Conservation (phyloP, 2,329 filamentous ascomycete species). For the Diaporthe citriasiana region DNA sequence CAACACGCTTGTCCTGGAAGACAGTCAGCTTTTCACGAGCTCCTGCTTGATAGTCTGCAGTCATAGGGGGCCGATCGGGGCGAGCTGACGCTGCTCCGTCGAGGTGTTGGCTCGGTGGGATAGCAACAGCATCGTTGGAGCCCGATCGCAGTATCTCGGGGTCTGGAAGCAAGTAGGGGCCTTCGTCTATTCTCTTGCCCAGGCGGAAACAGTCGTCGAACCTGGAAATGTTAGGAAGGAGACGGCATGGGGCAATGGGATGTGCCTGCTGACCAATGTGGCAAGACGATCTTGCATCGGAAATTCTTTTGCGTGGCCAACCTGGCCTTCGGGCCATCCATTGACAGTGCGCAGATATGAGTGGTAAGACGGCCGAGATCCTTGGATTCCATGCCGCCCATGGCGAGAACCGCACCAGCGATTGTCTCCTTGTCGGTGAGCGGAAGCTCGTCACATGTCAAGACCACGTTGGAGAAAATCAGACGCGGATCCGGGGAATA, state of each 20-base stretch:
- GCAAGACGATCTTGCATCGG: constrained; percentile 86
- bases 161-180: constrained; percentile 87
- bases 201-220: constrained; percentile 97
- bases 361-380: constrained; percentile 82
- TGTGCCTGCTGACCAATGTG: constrained; percentile 79
- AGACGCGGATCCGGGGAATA: constrained; percentile 92
- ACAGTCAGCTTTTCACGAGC: constrained; percentile 73
- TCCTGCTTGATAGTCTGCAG: constrained; percentile 53
- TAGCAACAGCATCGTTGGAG: constrained; percentile 68
- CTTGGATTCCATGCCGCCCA: constrained; percentile 86
- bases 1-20: constrained; percentile 82
- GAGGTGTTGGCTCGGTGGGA: constrained; percentile 72
- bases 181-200: constrained; percentile 90
- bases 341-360: constrained; percentile 86
- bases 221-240: constrained; percentile 61
- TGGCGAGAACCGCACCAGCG: constrained; percentile 86
- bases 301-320: constrained; percentile 74
- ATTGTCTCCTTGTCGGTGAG: constrained; percentile 92
- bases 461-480: constrained; percentile 87
- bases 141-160: constrained; percentile 81
- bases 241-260: background rate
- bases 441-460: constrained; percentile 88
- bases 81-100: constrained; percentile 73
- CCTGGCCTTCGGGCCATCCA: constrained; percentile 80
- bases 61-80: constrained; percentile 54